These are phyloP conservation scores for Lepidium didymum DNA, from an alignment of 345 rosid species.

Conservation along the genomic window DNA sequence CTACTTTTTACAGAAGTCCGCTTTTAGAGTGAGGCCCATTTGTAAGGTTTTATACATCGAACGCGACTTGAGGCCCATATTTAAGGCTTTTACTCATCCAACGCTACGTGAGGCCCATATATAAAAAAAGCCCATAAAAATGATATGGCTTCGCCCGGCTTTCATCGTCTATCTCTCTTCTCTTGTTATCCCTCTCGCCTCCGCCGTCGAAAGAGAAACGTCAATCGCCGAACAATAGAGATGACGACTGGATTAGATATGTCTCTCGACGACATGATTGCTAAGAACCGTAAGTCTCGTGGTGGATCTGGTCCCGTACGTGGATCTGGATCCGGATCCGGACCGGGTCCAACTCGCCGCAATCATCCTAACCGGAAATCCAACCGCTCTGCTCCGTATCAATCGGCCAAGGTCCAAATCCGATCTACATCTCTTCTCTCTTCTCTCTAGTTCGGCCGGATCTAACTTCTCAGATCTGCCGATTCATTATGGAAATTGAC, in stretches of 20 bases:
- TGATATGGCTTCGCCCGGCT: slow-evolving; percentile 46
- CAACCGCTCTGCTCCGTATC: slow-evolving; percentile 58
- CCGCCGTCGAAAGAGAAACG: slow-evolving; percentile 10
- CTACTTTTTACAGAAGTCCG: too few relatives aligned
- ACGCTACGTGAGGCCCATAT: too few relatives aligned
- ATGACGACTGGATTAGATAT: slow-evolving; percentile 91
- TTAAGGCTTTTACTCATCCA: too few relatives aligned
- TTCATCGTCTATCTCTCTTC: background rate
- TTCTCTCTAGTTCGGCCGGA: slow-evolving; percentile 10
- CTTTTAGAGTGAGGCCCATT: too few relatives aligned
- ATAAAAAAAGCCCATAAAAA: too few relatives aligned
- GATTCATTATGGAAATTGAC: slow-evolving; percentile 4
- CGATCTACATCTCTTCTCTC: slow-evolving; percentile 7
- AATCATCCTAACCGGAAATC: slow-evolving; percentile 47
- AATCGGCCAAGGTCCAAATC: slow-evolving; percentile 40
- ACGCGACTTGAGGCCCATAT: too few relatives aligned
- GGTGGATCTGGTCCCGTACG: slow-evolving; percentile 32
- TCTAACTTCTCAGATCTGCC: slow-evolving; percentile 25
- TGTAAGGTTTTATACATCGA: too few relatives aligned
- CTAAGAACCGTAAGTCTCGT: slow-evolving; percentile 59
- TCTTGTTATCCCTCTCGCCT: background rate
- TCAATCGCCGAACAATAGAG: background rate
- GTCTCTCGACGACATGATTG: slow-evolving; percentile 96
- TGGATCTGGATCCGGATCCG: slow-evolving; percentile 54
- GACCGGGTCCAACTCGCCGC: slow-evolving; percentile 72